Conservation (phyloP, 2,329 filamentous ascomycete species). For the Cercospora canescens region DNA sequence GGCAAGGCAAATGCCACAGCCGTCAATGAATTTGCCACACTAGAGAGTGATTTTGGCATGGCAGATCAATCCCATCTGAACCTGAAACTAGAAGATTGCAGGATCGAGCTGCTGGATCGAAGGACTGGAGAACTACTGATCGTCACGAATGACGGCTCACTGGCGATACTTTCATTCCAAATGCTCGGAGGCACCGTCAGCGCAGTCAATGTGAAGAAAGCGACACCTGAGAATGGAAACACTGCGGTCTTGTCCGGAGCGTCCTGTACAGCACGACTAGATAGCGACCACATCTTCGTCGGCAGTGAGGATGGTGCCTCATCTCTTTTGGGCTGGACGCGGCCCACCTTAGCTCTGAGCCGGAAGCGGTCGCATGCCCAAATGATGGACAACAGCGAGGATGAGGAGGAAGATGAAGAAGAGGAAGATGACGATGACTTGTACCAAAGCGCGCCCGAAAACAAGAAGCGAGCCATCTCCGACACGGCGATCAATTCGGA, state of each 20-base stretch:
- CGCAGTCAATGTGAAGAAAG: slow-evolving; percentile 70
- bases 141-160: slow-evolving; percentile 70
- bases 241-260: slow-evolving; percentile 60
- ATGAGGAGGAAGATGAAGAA: slow-evolving; percentile 60
- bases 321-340: slow-evolving; percentile 75
- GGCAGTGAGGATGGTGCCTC: slow-evolving; percentile 86
- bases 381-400: slow-evolving; percentile 53
- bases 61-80: slow-evolving; percentile 80
- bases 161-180: slow-evolving; percentile 76
- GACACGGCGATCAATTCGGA: slow-evolving; percentile 48
- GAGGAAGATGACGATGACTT: slow-evolving; percentile 63
- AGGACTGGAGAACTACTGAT: slow-evolving; percentile 84
- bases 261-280: slow-evolving; percentile 69
- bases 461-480: slow-evolving; percentile 40
- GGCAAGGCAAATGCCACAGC: slow-evolving; percentile 91
- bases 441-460: slow-evolving; percentile 59
- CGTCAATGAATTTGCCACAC: slow-evolving; percentile 85
- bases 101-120: slow-evolving; percentile 72
- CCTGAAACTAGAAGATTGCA: slow-evolving; percentile 78
- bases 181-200: slow-evolving; percentile 91
- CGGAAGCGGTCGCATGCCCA: slow-evolving; percentile 66
- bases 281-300: slow-evolving; percentile 72
- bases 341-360: slow-evolving; percentile 60
- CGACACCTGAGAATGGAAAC: slow-evolving; percentile 65
- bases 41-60: slow-evolving; percentile 79